Evolutionary conservation across 768 basidiomycete genomes (phyloP), one percentile per base, ranked within the genome.

Genomic region (Dictyophora rubrovolvata): DNA sequence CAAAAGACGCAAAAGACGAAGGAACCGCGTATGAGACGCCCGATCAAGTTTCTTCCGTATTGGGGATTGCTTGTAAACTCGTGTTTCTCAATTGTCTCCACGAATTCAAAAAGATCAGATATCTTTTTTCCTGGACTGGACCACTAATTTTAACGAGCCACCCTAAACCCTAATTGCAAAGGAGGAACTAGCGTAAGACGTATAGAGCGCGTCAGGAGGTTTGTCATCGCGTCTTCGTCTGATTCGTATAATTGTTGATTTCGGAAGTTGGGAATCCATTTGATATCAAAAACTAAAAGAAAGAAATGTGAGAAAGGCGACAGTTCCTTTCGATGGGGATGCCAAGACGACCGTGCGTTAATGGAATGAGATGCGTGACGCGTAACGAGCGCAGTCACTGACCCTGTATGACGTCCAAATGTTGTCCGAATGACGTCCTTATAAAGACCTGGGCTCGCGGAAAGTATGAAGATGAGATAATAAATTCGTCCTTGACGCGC

Each of bases 201-300:
- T 73, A 86, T 88, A 85, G 63, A 91, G 75, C 37, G 86, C 89
- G 71, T 91, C 89, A 51, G 90, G 73, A 36, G 89, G 86, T 66
- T 89, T 88, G 63, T 91, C 89, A 36, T 80, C 86, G 21, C 89
- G 77, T 66, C 89, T 90, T 35, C 89, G 79, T 69, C 91, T 91
- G 70, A 91, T 89, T 34, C 89, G 81, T 34, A 91, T 70, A 64
- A 91, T 85, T 42, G 89, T 86, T 65, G 81, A 85, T 7, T 80
- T 69, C 55, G 77, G 77, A 52, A 68, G 12, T 49, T 66, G 59
- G 28, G 37, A 36, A 37, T n/a, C 36, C 54, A 51, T 51, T 51
- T 42, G 12, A 9, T 42, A 14, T 14, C 14, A 12, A 42, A 14
- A 14, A n/a, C 10, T 12, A 42, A 42, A 42, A 42, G 2, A 42